These are phyloP conservation scores for Aureobasidium sp. DNA, from an alignment of 2,329 filamentous ascomycete species.

Conservation along the genomic window DNA sequence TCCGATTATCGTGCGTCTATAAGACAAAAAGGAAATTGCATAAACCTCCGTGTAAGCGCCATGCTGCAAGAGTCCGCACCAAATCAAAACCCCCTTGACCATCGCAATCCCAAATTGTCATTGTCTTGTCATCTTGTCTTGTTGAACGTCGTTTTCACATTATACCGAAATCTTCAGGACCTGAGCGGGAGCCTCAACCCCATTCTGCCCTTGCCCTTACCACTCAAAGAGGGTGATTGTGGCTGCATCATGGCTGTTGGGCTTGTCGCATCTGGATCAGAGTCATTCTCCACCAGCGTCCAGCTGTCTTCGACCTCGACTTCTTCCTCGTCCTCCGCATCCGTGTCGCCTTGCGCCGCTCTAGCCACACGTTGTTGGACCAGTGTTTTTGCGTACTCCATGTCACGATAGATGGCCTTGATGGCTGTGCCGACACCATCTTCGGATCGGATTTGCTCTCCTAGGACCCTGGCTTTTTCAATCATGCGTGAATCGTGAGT, in stretches of 20 bases:
- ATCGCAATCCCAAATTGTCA: conserved; percentile 14
- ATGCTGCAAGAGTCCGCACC: conserved; percentile 5
- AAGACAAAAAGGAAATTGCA: conserved; percentile 9
- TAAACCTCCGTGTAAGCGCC: conserved; percentile 7
- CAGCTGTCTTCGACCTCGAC: conserved; percentile 46
- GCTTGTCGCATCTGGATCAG: conserved; percentile 30
- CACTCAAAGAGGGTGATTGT: conserved; percentile 1
- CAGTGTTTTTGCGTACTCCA: conserved; percentile 83
- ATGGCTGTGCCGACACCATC: conserved; percentile 86
- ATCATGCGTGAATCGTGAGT: conserved; percentile 90
- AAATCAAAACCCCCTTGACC: conserved; percentile 6
- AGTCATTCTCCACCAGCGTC: conserved; percentile 73
- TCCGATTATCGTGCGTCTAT: conserved; percentile 2
- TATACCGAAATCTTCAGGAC: not conserved
- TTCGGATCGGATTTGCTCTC: conserved; percentile 82
- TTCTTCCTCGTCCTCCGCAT: conserved; percentile 24
- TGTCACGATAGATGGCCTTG: conserved; percentile 85
- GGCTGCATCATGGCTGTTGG: conserved; percentile 17
- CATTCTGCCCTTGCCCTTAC: conserved; percentile 2
- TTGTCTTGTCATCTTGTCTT: conserved; percentile 9
- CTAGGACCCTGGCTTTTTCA: conserved; percentile 70
- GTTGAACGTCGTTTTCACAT: not conserved
- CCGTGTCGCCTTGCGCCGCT: conserved; percentile 23
- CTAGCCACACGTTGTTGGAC: conserved; percentile 52
- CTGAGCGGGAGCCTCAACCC: conserved; percentile 2